Evolutionary conservation across 2,329 filamentous ascomycete species (phyloP).

Genomic region (Sporothrix brunneoviolacea): DNA sequence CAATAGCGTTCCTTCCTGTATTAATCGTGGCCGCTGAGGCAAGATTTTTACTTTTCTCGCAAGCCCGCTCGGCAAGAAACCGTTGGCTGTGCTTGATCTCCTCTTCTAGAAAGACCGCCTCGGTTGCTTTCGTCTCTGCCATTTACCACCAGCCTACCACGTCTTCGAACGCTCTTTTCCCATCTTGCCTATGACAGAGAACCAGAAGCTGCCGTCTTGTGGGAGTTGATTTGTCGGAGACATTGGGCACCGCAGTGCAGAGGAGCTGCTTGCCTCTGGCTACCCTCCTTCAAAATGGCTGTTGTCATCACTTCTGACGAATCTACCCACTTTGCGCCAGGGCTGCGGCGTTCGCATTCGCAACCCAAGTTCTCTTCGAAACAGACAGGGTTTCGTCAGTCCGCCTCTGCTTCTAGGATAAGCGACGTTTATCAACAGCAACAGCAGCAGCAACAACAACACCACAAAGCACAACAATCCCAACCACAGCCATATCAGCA

Average conservation of each 20-base stretch:
- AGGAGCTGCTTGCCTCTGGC: background rate
- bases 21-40: too few relatives aligned
- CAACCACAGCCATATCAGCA: conserved; percentile 6
- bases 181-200: conserved; percentile 4
- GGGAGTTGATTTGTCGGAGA: conserved; percentile 26
- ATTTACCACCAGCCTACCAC: too few relatives aligned
- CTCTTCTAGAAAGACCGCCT: too few relatives aligned
- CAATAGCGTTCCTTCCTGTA: too few relatives aligned
- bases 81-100: too few relatives aligned
- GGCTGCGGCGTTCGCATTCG: conserved; percentile 54
- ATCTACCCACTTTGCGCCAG: conserved; percentile 48
- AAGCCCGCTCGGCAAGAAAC: too few relatives aligned
- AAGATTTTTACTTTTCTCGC: too few relatives aligned
- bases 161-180: background rate
- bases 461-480: background rate
- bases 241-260: conserved; percentile 15
- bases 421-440: conserved; percentile 40
- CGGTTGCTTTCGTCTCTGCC: too few relatives aligned
- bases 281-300: conserved; percentile 39
- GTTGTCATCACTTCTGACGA: conserved; percentile 53
- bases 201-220: conserved; percentile 8
- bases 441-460: conserved; percentile 4
- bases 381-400: conserved; percentile 36
- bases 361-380: conserved; percentile 48
- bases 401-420: conserved; percentile 40